Evolutionary conservation across 2,329 filamentous ascomycete genomes (phyloP).

Genomic region (Tolypocladium tropicale): DNA sequence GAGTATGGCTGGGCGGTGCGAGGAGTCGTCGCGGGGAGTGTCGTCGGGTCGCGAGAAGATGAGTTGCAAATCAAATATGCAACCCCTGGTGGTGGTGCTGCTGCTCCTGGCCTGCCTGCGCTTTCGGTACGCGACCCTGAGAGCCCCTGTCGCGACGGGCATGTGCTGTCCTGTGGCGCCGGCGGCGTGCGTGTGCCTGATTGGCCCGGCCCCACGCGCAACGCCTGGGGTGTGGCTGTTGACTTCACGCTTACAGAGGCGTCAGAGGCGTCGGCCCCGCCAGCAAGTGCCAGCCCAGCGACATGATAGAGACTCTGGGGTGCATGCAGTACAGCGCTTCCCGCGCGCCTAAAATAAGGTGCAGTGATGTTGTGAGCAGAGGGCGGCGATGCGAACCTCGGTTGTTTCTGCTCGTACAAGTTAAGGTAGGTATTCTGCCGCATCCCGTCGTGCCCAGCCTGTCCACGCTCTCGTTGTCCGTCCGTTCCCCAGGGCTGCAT

Average conservation of each 20-base stretch:
- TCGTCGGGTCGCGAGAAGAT: background rate
- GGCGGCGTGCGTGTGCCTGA: conserved; percentile 1
- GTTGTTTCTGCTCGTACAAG: too few relatives aligned
- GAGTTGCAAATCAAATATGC: too few relatives aligned
- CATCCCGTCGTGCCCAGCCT: too few relatives aligned
- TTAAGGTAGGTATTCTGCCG: too few relatives aligned
- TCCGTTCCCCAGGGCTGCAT: too few relatives aligned
- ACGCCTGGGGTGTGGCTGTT: background rate
- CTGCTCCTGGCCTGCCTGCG: too few relatives aligned
- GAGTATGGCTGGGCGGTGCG: background rate
- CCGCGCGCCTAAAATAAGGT: too few relatives aligned
- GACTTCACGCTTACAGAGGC: background rate
- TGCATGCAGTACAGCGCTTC: background rate
- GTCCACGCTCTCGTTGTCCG: too few relatives aligned
- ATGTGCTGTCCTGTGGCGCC: conserved; percentile 9
- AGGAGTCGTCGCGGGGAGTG: background rate
- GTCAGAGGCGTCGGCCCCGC: background rate
- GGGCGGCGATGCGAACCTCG: too few relatives aligned
- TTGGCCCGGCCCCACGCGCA: background rate
- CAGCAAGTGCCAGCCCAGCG: background rate
- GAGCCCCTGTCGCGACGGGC: conserved; percentile 21
- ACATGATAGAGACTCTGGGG: background rate
- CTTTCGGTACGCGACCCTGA: background rate
- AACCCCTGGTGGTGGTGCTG: too few relatives aligned
- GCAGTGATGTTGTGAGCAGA: too few relatives aligned